Conservation (phyloP, 805 yeast species). For the Nakazawaea molendinolei region DNA sequence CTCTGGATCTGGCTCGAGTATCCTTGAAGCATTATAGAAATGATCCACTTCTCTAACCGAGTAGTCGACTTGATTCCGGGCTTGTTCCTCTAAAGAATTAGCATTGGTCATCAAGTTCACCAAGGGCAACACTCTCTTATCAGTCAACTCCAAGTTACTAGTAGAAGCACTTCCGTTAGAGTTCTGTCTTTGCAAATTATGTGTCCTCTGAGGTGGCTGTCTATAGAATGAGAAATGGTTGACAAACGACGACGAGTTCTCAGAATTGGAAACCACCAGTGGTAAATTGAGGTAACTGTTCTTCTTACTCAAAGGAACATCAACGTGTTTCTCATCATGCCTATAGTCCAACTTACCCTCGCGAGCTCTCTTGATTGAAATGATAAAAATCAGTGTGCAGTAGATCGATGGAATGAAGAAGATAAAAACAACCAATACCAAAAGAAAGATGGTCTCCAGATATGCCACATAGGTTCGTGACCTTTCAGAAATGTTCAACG, state of each 20-base stretch:
- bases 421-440: constrained; percentile 17
- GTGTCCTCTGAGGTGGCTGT: constrained; percentile 1
- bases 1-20: constrained; percentile 40
- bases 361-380: constrained; percentile 13
- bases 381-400: constrained; percentile 15
- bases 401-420: constrained; percentile 22
- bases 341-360: constrained; percentile 13
- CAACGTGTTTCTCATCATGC: neutral
- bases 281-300: constrained; percentile 1
- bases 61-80: constrained; percentile 33
- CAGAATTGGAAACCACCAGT: neutral
- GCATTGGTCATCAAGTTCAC: constrained; percentile 11
- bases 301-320: constrained; percentile 7
- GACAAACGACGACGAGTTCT: neutral
- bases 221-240: constrained; percentile 7
- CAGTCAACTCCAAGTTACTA: constrained; percentile 19
- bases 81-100: neutral
- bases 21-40: constrained; percentile 36
- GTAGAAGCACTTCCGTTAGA: constrained; percentile 7
- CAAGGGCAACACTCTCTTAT: constrained; percentile 19
- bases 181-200: neutral
- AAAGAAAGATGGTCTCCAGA: constrained; percentile 35
- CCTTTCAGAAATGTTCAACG: constrained; percentile 29
- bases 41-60: constrained; percentile 56
- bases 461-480: constrained; percentile 36